Evolutionary conservation across 441 rosid genomes (phyloP).

Genomic region (Adansonia rubrostipa): DNA sequence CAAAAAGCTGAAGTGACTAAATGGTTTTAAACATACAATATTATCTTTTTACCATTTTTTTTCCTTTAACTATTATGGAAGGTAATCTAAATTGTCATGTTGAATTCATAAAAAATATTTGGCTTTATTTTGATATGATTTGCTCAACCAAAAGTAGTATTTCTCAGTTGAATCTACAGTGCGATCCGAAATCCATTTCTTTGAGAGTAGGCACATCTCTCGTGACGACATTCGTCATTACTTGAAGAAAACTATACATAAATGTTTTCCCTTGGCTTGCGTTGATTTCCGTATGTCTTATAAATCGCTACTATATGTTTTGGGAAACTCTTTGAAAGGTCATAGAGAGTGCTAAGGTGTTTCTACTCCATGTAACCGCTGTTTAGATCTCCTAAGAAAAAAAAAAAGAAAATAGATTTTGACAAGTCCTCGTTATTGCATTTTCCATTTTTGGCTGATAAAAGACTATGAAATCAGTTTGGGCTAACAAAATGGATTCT

Average conservation of each 20-base stretch:
- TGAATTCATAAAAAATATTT: not conserved
- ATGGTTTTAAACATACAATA: not conserved
- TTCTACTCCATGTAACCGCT: no score
- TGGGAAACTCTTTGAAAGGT: no score
- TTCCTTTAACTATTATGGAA: not conserved
- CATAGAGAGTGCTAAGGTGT: no score
- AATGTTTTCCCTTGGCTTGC: not conserved
- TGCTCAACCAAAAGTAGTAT: not conserved
- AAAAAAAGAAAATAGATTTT: no score
- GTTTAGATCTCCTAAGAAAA: no score
- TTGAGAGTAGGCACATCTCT: not conserved
- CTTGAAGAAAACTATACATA: not conserved
- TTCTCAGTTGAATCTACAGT: not conserved
- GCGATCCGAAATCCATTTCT: not conserved
- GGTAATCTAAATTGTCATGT: not conserved
- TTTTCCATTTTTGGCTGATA: not conserved
- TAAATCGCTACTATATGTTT: no score
- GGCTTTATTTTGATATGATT: not conserved
- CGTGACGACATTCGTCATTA: not conserved
- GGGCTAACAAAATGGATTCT: not conserved
- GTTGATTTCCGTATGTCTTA: no score
- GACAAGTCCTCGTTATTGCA: not conserved
- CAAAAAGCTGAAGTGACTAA: conserved; percentile 33
- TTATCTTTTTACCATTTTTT: not conserved
- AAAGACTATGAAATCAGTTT: not conserved